Evolutionary conservation across 202 grass and related monocot genomes (phyloP).

Genomic region (Hordeum pubiflorum): DNA sequence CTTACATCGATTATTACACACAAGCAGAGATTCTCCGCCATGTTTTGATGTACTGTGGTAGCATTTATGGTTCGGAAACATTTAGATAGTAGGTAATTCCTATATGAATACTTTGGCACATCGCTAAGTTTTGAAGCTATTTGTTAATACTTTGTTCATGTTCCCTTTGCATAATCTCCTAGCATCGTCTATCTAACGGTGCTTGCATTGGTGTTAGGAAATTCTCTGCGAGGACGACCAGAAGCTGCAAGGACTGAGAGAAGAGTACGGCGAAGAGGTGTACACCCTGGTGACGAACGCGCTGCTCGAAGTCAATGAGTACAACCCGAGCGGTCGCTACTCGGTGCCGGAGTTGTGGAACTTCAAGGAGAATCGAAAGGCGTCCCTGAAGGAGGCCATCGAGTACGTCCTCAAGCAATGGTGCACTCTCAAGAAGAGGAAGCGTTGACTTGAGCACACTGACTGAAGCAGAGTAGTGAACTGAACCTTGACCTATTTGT

Average conservation of each 20-base stretch:
- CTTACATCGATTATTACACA: background rate
- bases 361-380: slow-evolving; percentile 15
- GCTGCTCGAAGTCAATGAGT: too few relatives aligned
- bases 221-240: too few relatives aligned
- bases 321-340: too few relatives aligned
- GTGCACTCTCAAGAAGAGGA: slow-evolving; percentile 2
- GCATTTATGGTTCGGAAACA: background rate
- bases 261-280: too few relatives aligned
- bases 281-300: too few relatives aligned
- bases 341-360: too few relatives aligned
- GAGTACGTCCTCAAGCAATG: slow-evolving; percentile 31
- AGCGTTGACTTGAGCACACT: background rate
- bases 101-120: background rate
- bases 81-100: background rate
- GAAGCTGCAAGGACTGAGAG: too few relatives aligned
- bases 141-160: background rate
- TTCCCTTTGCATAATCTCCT: background rate
- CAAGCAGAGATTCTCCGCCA: too few relatives aligned
- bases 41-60: background rate
- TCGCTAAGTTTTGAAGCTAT: background rate
- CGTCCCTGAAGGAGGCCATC: slow-evolving; percentile 51
- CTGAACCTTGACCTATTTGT: too few relatives aligned
- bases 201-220: background rate
- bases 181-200: background rate
- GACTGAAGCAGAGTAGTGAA: too few relatives aligned